phyloP scores from a whole-genome alignment of 176 grass and related monocot genomes.

The Ananas comosus region DNA sequence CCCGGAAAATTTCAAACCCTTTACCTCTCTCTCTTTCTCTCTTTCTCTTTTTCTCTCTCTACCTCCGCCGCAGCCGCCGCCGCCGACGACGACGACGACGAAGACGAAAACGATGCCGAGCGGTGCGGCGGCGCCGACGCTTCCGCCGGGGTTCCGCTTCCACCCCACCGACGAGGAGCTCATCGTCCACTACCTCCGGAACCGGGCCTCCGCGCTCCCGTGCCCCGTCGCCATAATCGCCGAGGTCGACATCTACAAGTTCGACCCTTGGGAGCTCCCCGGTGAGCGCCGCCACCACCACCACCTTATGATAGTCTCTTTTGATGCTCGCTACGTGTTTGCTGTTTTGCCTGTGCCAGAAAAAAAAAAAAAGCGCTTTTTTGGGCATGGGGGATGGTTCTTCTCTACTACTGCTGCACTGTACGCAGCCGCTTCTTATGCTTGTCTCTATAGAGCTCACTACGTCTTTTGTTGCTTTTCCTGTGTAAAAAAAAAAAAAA shows the following conservation, averaged over 20 bases:
- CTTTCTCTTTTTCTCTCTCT: neutral
- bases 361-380: too few relatives aligned
- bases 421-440: neutral
- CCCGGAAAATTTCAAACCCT: neutral
- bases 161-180: slow-evolving; percentile 83
- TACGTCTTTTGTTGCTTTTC: neutral
- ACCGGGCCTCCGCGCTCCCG: slow-evolving; percentile 26
- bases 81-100: neutral
- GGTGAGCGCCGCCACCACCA: slow-evolving; percentile 17
- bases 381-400: neutral
- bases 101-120: neutral
- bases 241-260: slow-evolving; percentile 90
- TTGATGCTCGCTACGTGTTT: too few relatives aligned
- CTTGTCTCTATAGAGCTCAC: neutral
- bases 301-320: too few relatives aligned
- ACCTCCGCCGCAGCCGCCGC: neutral
- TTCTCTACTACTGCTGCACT: neutral
- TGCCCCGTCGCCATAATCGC: slow-evolving; percentile 54
- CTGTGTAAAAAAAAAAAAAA: too few relatives aligned
- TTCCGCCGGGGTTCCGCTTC: slow-evolving; percentile 85
- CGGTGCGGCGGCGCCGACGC: neutral
- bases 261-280: slow-evolving; percentile 78
- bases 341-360: too few relatives aligned
- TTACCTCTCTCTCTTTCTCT: neutral
- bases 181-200: slow-evolving; percentile 64